A percentile compares a stretch with the other conserved stretches of the same genome.
Conservation (phyloP, 768 basidiomycete genomes). For the Mycena galericulata region DNA sequence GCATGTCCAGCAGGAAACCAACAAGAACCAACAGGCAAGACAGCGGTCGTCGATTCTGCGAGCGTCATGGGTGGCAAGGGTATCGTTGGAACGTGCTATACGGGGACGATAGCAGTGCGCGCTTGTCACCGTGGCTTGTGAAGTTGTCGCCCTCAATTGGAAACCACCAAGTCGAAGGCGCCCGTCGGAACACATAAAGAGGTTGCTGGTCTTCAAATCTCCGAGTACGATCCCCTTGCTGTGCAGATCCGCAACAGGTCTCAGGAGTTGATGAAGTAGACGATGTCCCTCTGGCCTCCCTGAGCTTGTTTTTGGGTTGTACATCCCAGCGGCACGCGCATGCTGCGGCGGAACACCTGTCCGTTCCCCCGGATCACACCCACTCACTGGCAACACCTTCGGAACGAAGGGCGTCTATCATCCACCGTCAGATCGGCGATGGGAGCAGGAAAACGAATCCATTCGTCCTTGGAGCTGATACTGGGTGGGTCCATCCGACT, state of each 20-base stretch:
- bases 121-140: neutral
- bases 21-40: neutral
- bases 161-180: slow-evolving; percentile 7
- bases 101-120: neutral
- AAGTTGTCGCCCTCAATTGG: slow-evolving; percentile 12
- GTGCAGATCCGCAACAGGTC: neutral
- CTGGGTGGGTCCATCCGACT: neutral
- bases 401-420: too few species aligned
- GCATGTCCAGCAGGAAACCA: slow-evolving; percentile 10
- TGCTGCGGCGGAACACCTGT: too few species aligned
- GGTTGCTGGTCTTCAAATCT: slow-evolving; percentile 7
- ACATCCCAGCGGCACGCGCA: too few species aligned
- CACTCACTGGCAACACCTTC: too few species aligned
- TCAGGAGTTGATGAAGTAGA: neutral
- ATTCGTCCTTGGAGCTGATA: neutral
- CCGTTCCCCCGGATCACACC: too few species aligned
- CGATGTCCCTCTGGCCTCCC: too few species aligned
- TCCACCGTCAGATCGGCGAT: too few species aligned
- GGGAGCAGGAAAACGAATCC: neutral
- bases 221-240: slow-evolving; percentile 1
- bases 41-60: neutral
- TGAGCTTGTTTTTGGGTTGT: too few species aligned
- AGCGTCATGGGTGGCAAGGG: slow-evolving; percentile 7
- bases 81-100: slow-evolving; percentile 1
- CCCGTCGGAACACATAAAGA: slow-evolving; percentile 5